phyloP scores from a whole-genome alignment of 257 asterid genomes.

The Scutellaria baicalensis region DNA sequence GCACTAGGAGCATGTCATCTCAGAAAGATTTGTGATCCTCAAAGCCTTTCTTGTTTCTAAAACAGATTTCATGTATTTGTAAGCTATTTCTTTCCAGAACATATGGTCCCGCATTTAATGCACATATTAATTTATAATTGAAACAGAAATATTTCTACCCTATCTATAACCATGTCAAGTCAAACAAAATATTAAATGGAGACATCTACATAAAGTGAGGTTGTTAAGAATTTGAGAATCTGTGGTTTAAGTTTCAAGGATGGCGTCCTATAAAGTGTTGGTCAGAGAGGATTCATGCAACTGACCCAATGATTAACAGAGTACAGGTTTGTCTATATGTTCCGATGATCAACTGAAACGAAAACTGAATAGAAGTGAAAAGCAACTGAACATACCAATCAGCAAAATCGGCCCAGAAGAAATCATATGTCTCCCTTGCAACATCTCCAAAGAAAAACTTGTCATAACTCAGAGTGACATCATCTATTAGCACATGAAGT shows the following conservation, averaged over 20 bases:
- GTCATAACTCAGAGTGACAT: slow-evolving; percentile 75
- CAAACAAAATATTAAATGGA: too few species aligned
- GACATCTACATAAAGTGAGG: too few species aligned
- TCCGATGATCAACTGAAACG: background rate
- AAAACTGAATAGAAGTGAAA: background rate
- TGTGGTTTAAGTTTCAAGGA: background rate
- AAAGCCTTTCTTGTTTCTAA: background rate
- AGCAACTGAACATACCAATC: slow-evolving; percentile 57
- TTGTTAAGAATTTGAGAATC: too few species aligned
- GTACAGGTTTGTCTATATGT: background rate
- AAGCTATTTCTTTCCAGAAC: background rate
- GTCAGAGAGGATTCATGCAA: background rate
- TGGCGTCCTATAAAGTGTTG: background rate
- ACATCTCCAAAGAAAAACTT: slow-evolving; percentile 89
- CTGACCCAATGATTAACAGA: background rate
- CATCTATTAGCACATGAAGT: slow-evolving; percentile 81
- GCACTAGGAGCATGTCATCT: too few species aligned
- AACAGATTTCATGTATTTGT: background rate
- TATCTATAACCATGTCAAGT: too few species aligned
- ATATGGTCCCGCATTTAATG: background rate
- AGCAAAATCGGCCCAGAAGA: slow-evolving; percentile 97
- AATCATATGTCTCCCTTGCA: slow-evolving; percentile 85
- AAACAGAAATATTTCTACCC: too few species aligned
- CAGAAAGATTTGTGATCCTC: background rate
- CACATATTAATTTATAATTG: background rate